Percentiles rank a stretch among this genome's conserved stretches.
These are phyloP conservation scores for Pseudopediastrum boryanum DNA, from an alignment of 139 green algal species.

Conservation along the genomic window DNA sequence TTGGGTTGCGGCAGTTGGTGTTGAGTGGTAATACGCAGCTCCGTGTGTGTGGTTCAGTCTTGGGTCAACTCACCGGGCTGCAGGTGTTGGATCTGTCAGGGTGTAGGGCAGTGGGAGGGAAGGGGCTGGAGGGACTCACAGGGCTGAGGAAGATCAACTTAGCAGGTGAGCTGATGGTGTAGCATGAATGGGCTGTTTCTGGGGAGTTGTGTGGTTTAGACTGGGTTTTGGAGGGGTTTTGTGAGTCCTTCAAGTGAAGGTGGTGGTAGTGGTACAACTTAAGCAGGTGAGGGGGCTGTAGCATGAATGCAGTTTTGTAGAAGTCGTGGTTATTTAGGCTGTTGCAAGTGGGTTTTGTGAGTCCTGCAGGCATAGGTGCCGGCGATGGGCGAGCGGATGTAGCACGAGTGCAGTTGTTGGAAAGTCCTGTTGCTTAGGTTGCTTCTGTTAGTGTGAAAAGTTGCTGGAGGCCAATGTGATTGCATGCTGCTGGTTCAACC, in stretches of 20 bases:
- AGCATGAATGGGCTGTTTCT: neutral
- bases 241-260: constrained; percentile 1
- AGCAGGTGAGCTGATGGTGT: neutral
- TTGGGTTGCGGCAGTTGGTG: neutral
- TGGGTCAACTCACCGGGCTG: neutral
- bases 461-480: no score
- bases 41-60: neutral
- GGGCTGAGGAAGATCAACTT: constrained; percentile 1
- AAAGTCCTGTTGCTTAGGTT: no score
- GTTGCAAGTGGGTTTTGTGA: no score
- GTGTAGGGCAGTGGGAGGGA: neutral
- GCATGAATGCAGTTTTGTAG: neutral
- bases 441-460: no score
- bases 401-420: no score
- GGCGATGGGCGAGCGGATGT: no score
- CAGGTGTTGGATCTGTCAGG: neutral
- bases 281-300: no score
- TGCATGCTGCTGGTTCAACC: no score
- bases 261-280: no score
- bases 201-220: neutral
- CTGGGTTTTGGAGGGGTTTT: neutral
- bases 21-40: neutral
- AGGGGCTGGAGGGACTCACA: constrained; percentile 1
- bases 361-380: no score
- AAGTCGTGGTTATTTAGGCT: no score